These are phyloP conservation scores for Williopsis jadinii DNA, from an alignment of 1,139 yeast genomes.

Conservation along the genomic window DNA sequence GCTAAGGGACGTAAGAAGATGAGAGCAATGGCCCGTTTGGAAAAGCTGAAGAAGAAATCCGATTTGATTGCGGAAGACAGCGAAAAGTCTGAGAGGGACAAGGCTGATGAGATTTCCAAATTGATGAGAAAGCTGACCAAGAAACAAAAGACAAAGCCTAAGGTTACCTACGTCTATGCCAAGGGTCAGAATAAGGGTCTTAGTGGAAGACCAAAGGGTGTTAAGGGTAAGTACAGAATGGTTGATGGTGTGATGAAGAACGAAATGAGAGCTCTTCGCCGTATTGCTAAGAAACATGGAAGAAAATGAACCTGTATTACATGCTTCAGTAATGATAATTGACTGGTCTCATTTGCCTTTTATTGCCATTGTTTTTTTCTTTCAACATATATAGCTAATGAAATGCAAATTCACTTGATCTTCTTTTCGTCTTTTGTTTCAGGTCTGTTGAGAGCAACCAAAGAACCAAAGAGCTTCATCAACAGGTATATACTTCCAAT, in stretches of 20 bases:
- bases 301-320: constrained; percentile 1
- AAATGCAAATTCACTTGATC: too few relatives aligned
- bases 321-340: constrained; percentile 8
- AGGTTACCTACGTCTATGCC: constrained; percentile 89
- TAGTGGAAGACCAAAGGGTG: constrained; percentile 94
- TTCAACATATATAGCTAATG: not conserved
- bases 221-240: constrained; percentile 97
- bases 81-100: constrained; percentile 84
- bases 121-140: constrained; percentile 78
- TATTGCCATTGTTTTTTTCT: not conserved
- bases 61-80: constrained; percentile 86
- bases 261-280: constrained; percentile 87
- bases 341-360: not conserved
- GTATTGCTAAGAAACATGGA: constrained; percentile 61
- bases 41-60: constrained; percentile 88
- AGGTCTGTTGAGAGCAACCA: too few relatives aligned
- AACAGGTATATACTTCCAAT: constrained; percentile 29
- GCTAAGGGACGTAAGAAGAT: constrained; percentile 96
- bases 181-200: constrained; percentile 77
- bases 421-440: too few relatives aligned
- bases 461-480: constrained; percentile 20
- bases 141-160: constrained; percentile 71
- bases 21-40: constrained; percentile 86
- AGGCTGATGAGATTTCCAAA: constrained; percentile 86
- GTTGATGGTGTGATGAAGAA: constrained; percentile 98